Conservation (phyloP, 2,329 filamentous ascomycete species). For the Pseudocercospora musae region DNA sequence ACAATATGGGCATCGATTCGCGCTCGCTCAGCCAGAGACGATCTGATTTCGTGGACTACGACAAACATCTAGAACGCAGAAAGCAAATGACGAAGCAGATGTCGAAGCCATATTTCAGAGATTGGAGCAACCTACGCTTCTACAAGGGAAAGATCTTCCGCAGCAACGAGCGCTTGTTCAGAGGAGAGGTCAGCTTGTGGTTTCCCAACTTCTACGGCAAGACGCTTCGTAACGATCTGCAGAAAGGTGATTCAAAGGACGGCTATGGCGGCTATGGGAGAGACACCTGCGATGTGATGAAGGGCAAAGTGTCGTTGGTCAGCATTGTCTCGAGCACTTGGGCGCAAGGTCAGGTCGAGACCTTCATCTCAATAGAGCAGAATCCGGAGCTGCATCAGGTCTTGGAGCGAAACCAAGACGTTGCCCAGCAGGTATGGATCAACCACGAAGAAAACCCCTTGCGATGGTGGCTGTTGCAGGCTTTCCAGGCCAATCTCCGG, state of each 20-base stretch:
- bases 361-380: constrained; percentile 62
- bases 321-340: constrained; percentile 78
- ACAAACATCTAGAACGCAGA: constrained; percentile 75
- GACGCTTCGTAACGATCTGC: constrained; percentile 66
- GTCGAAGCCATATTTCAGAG: constrained; percentile 87
- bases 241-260: constrained; percentile 52
- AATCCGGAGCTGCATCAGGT: constrained; percentile 69
- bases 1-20: constrained; percentile 75
- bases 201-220: constrained; percentile 88
- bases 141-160: constrained; percentile 87
- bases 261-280: constrained; percentile 38
- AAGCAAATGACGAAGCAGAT: constrained; percentile 74
- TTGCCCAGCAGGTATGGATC: constrained; percentile 75
- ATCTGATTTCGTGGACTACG: constrained; percentile 79
- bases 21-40: constrained; percentile 66
- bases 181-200: constrained; percentile 75
- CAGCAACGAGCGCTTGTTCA: constrained; percentile 80
- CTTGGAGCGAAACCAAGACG: constrained; percentile 51
- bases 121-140: constrained; percentile 84
- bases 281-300: constrained; percentile 73
- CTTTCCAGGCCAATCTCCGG: constrained; percentile 51
- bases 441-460: constrained; percentile 82
- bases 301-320: constrained; percentile 69
- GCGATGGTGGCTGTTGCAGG: constrained; percentile 55
- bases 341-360: constrained; percentile 76